phyloP scores from a whole-genome alignment of 768 basidiomycete genomes.

The Royoungia palumana region DNA sequence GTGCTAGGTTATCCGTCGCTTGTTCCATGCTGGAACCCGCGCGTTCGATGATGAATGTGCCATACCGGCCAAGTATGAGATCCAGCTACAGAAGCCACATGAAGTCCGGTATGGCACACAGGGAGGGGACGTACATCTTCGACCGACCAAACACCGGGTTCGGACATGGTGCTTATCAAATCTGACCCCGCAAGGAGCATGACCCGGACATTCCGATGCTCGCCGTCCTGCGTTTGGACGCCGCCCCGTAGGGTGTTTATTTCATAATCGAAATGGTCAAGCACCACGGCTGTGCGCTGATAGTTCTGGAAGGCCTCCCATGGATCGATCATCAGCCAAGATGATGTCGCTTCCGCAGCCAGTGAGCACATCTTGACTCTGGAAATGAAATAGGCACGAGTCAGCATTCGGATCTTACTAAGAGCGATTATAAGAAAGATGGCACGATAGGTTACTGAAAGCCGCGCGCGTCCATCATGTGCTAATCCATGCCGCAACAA shows the following conservation, averaged over 20 bases:
- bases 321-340: slow-evolving; percentile 96
- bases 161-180: slow-evolving; percentile 95
- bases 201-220: slow-evolving; percentile 72
- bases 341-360: slow-evolving; percentile 84
- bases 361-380: slow-evolving; percentile 87
- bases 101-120: slow-evolving; percentile 12
- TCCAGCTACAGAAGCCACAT: slow-evolving; percentile 59
- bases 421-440: background rate
- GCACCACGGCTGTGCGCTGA: slow-evolving; percentile 93
- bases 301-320: slow-evolving; percentile 98
- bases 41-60: slow-evolving; percentile 91
- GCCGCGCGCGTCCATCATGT: no score
- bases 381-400: slow-evolving; percentile 24
- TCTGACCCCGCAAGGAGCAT: slow-evolving; percentile 98
- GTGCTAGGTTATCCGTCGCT: slow-evolving; percentile 69
- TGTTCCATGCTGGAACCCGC: slow-evolving; percentile 91
- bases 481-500: no score
- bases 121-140: slow-evolving; percentile 67
- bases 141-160: slow-evolving; percentile 97
- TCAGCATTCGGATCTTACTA: slow-evolving; percentile 19
- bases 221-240: slow-evolving; percentile 66
- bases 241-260: slow-evolving; percentile 86
- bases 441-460: background rate
- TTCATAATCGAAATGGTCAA: slow-evolving; percentile 96
- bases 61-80: slow-evolving; percentile 93